Evolutionary conservation across 352 stramenopile species (phyloP), one percentile per base, ranked within the genome.

Genomic region (Blastocystis sp.): DNA sequence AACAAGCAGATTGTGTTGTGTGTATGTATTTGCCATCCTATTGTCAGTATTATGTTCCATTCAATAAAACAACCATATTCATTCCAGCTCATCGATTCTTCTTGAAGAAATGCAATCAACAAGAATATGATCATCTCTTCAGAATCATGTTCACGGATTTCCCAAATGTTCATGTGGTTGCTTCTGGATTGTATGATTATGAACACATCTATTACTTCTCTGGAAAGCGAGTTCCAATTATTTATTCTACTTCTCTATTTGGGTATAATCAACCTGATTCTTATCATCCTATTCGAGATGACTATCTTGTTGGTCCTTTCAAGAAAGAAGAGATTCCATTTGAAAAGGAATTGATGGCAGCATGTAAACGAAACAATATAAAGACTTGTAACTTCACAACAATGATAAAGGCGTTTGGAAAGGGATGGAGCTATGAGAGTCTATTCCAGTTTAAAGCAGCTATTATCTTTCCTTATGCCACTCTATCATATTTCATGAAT

Each of bases 181-280:
- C 69, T 7, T 11, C 49, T 14, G 69, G 51, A 19, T 4, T 11
- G 0, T 80, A 80, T 21, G 69, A 80, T 16, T 21, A 21, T 2
- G 69, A 80, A 37, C 65, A 63, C 43, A 80, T 80, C 46, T 65
- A 80, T 46, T 80, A 80, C 43, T 80, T 32, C 69, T 49, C 19
- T 0, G 69, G 69, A 14, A 14, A 1, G 0, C 5, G 46, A 14
- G 69, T 80, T 0, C 46, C 69, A 14, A 51, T 39, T 32, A 58
- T 80, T 0, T 24, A 39, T 4, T 6, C 69, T 24, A 65, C 69
- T 16, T 39, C 35, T 2, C 16, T 80, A 0, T n/a, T 63, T 63
- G 6, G 3, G 5, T 63, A 63, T 19, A 61, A 6, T 16, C 43
- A 24, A 11, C 69, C 69, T 14, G 7, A 3, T 16, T 27, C 3